Percentiles rank a stretch among this genome's conserved stretches.
phyloP scores from a whole-genome alignment of 1,284 basidiomycete genomes.

The Heterobasidion parviporum region DNA sequence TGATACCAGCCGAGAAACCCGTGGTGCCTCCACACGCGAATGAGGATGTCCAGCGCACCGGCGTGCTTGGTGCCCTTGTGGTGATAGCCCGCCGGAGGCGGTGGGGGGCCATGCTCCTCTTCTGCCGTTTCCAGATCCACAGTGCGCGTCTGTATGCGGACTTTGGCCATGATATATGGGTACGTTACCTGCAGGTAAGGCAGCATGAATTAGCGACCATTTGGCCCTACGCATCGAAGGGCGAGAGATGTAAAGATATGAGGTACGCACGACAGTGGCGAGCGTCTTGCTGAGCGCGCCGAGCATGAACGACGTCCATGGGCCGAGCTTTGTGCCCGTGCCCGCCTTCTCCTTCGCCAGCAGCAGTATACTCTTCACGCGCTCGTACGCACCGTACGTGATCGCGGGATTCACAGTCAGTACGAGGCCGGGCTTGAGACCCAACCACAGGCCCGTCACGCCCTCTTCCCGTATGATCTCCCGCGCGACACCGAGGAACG shows the following conservation, averaged over 20 bases:
- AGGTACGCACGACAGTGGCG: slow-evolving; percentile 80
- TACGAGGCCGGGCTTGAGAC: slow-evolving; percentile 87
- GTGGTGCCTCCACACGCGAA: slow-evolving; percentile 65
- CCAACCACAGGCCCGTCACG: slow-evolving; percentile 88
- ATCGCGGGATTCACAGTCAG: slow-evolving; percentile 97
- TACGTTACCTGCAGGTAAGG: slow-evolving; percentile 63
- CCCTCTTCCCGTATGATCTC: slow-evolving; percentile 95
- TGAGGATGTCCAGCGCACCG: slow-evolving; percentile 74
- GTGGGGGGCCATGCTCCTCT: slow-evolving; percentile 28
- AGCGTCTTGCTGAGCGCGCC: slow-evolving; percentile 96
- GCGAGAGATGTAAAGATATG: slow-evolving; percentile 1
- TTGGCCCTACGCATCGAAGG: background rate
- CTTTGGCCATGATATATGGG: slow-evolving; percentile 95
- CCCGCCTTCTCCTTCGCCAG: slow-evolving; percentile 44
- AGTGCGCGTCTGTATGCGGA: slow-evolving; percentile 84
- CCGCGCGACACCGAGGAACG: slow-evolving; percentile 72
- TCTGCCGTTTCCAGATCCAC: slow-evolving; percentile 43
- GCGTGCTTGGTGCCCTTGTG: slow-evolving; percentile 40
- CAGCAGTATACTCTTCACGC: slow-evolving; percentile 70
- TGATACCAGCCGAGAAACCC: slow-evolving; percentile 93
- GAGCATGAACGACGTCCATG: slow-evolving; percentile 77
- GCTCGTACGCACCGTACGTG: slow-evolving; percentile 95
- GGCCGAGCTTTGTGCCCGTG: slow-evolving; percentile 54
- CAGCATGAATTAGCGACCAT: background rate
- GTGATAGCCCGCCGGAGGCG: slow-evolving; percentile 29